Conservation (phyloP, 495 filamentous ascomycete genomes). For the Rhizodiscina lignyota region DNA sequence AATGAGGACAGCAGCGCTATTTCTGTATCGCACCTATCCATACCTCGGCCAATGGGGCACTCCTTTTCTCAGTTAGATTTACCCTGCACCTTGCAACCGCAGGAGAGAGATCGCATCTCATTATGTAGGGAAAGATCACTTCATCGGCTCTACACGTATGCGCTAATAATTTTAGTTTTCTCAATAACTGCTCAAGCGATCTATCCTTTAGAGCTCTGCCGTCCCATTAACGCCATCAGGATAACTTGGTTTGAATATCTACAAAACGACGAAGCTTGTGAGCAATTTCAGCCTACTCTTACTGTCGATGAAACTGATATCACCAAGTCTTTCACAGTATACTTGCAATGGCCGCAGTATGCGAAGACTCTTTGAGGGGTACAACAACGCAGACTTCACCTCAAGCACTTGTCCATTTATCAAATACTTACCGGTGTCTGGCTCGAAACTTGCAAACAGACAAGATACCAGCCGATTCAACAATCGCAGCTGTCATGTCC, state of each 20-base stretch:
- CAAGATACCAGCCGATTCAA: neutral
- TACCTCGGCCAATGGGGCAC: neutral
- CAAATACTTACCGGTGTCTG: neutral
- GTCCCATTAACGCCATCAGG: neutral
- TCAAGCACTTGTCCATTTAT: neutral
- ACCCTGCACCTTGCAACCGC: neutral
- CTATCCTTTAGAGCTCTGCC: neutral
- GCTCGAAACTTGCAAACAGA: neutral
- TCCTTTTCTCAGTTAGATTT: neutral
- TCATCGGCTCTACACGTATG: neutral
- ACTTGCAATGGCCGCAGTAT: neutral
- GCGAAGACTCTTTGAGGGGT: neutral
- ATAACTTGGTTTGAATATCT: neutral
- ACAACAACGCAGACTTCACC: neutral
- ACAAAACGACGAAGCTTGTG: neutral
- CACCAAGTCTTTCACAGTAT: neutral
- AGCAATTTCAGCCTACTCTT: neutral
- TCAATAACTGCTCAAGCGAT: neutral
- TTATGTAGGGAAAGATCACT: neutral
- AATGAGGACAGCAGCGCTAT: too few species aligned
- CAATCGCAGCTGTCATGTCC: neutral
- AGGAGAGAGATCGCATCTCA: neutral
- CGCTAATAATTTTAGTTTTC: neutral
- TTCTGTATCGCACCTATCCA: too few species aligned
- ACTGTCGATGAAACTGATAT: neutral